Evolutionary conservation across 2,329 filamentous ascomycete genomes (phyloP), one percentile per base, ranked within the genome.

Genomic region (Colletotrichum acutatum): DNA sequence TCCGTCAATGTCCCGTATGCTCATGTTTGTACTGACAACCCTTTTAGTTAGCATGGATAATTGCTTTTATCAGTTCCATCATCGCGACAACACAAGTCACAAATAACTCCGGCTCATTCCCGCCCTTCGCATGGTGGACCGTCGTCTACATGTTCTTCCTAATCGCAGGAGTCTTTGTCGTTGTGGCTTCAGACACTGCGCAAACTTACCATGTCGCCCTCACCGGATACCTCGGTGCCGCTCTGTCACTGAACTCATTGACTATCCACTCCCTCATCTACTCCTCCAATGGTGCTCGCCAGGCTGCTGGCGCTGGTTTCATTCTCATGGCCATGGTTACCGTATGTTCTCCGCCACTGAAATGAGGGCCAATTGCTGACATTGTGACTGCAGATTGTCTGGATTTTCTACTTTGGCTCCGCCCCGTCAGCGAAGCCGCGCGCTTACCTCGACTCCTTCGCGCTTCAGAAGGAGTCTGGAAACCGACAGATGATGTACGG

Each of bases 331-430:
- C 95, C 71, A 98, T 98, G 90, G 92, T 98, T 68, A 91, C 93
- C 77, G 95, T 98, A 90, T 79, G 94, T 87, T 32, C 26, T 22
- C 26, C 16, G 46, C 32, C 58, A 32, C 6, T 3, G 3, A 3
- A 2, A 7, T 26, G 26, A 70, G 42, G 7, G 19, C 19, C 24
- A 14, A 19, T 16, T 67, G 26, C 58, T 59, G 26, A 66, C 34
- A 7, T 22, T 22, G 42, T 32, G 52, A 14, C 22, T 24, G 1
- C 78, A 98, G 95, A 94, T 98, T 78, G 90, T 98, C 72, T 99
- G 97, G 97, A 98, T 98, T 77, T 97, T 98, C 84, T 98, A 98
- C 87, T 99, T 98, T 79, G 97, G 97, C 78, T 98, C 96, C 2
- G 93, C 95, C 22, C 95, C 96, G 1, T 94, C 94, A 54, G 94